Conservation (phyloP, 257 asterid genomes). For the Haberlea rhodopensis region DNA sequence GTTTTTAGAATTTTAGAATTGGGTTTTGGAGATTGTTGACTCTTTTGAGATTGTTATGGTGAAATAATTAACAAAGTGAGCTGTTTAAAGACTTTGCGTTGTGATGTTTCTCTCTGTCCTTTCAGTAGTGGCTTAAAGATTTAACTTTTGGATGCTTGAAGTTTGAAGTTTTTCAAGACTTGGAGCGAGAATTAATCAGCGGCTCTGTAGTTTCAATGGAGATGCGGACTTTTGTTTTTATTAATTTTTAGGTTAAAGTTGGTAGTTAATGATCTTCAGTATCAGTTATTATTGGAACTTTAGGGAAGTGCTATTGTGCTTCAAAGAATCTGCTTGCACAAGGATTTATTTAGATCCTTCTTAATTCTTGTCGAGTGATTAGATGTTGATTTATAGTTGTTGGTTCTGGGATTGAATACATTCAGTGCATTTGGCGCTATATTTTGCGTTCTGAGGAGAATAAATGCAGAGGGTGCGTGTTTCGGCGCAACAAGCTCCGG, state of each 20-base stretch:
- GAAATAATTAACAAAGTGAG: constrained; percentile 24
- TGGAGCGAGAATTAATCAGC: background rate
- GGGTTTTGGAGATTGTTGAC: constrained; percentile 23
- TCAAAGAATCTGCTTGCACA: constrained; percentile 7
- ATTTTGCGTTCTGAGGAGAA: background rate
- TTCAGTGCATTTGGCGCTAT: constrained; percentile 1
- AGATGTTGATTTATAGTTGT: constrained; percentile 3
- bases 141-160: constrained; percentile 26
- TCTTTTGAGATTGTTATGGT: constrained; percentile 21
- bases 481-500: constrained; percentile 74
- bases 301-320: constrained; percentile 12
- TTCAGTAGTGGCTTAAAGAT: constrained; percentile 25
- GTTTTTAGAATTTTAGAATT: constrained; percentile 18
- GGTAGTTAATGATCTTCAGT: background rate
- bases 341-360: background rate
- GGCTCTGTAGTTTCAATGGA: background rate
- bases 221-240: background rate
- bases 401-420: background rate
- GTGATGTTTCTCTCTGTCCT: constrained; percentile 20
- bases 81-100: constrained; percentile 8
- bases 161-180: constrained; percentile 18
- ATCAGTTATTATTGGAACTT: background rate
- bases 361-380: constrained; percentile 8
- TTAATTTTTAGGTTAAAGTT: background rate
- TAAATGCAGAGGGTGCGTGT: constrained; percentile 71